Conservation (phyloP, 352 stramenopile species). For the Elongisporangium undulatum region DNA sequence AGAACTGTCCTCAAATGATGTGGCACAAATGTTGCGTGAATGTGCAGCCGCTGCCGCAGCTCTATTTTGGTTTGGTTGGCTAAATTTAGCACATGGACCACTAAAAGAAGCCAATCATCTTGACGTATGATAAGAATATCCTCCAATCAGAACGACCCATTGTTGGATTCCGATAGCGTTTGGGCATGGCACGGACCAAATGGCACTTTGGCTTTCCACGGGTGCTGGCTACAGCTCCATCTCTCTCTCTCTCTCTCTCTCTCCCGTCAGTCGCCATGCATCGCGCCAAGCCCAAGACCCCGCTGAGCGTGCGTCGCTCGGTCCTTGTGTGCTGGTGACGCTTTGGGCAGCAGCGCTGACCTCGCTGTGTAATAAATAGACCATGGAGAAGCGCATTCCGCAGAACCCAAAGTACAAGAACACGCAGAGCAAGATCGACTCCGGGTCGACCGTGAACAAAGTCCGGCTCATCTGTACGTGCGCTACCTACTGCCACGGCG, state of each 20-base stretch:
- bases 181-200: background rate
- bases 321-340: background rate
- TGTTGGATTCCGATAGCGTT: background rate
- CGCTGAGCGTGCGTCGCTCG: constrained; percentile 37
- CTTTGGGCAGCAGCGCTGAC: background rate
- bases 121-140: background rate
- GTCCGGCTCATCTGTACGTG: constrained; percentile 68
- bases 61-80: background rate
- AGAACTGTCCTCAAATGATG: background rate
- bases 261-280: constrained; percentile 30
- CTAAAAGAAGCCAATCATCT: background rate
- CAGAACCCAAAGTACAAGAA: constrained; percentile 77
- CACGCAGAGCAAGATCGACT: constrained; percentile 75
- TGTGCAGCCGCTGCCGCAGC: background rate
- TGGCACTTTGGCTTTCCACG: constrained; percentile 5
- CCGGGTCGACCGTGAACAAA: constrained; percentile 70
- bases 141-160: background rate
- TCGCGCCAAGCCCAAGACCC: constrained; percentile 60
- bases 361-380: constrained; percentile 29
- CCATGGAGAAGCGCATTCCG: constrained; percentile 77
- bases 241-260: constrained; percentile 1
- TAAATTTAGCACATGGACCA: background rate
- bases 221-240: background rate
- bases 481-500: background rate
- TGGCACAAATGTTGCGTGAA: background rate